A percentile compares a stretch with the other conserved stretches of the same genome.
phyloP scores from a whole-genome alignment of 2,329 filamentous ascomycete genomes.

The Aspergillus fijiensis region DNA sequence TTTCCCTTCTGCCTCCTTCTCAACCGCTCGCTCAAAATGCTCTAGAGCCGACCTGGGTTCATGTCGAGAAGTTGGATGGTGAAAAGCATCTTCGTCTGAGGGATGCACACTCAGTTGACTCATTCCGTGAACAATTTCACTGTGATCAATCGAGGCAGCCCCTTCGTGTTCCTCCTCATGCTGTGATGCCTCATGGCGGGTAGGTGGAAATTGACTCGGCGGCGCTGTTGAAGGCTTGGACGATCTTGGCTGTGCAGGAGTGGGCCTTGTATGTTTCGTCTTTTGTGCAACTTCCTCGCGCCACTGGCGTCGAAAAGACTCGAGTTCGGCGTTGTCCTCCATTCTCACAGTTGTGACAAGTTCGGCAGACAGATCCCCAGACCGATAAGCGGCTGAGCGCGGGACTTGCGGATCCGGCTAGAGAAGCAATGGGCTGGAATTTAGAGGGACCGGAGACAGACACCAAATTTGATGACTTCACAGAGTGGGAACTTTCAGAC shows the following conservation, averaged over 20 bases:
- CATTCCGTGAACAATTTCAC: conserved; percentile 37
- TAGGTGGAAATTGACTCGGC: conserved; percentile 37
- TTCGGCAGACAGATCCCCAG: conserved; percentile 12
- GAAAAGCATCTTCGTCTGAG: conserved; percentile 42
- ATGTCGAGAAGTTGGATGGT: conserved; percentile 24
- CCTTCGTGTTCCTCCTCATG: conserved; percentile 39
- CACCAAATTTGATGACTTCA: background rate
- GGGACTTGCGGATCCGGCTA: background rate
- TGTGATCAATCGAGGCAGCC: conserved; percentile 24
- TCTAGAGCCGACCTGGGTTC: conserved; percentile 78
- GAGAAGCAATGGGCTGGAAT: background rate
- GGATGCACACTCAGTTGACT: conserved; percentile 35
- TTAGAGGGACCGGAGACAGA: background rate
- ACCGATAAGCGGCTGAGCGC: conserved; percentile 23
- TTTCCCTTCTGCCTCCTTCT: conserved; percentile 80
- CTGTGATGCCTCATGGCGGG: conserved; percentile 39
- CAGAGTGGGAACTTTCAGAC: background rate
- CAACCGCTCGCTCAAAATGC: conserved; percentile 87
- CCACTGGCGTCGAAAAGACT: conserved; percentile 84
- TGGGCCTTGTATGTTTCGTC: conserved; percentile 29
- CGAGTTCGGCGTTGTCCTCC: conserved; percentile 67
- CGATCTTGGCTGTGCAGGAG: conserved; percentile 16
- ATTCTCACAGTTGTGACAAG: conserved; percentile 33
- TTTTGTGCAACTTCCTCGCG: conserved; percentile 69
- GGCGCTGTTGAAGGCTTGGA: conserved; percentile 22